Evolutionary conservation across 2,329 filamentous ascomycete species (phyloP).

Genomic region (Alternaria incomplexa): DNA sequence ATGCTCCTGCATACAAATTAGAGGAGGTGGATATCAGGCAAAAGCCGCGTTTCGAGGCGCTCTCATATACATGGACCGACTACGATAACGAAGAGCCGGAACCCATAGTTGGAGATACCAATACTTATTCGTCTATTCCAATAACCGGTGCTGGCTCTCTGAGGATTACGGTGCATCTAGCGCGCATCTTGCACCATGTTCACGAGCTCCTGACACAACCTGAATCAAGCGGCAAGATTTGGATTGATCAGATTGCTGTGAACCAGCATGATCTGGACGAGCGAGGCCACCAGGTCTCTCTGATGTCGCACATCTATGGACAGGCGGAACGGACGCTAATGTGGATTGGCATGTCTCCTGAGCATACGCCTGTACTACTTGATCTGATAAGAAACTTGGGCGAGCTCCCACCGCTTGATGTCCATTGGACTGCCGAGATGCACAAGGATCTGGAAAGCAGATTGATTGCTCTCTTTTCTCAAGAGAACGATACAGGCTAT

Average conservation of each 20-base stretch:
- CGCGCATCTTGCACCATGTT: background rate
- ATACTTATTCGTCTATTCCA: background rate
- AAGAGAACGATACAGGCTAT: background rate
- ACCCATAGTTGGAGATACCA: background rate
- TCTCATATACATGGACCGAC: background rate
- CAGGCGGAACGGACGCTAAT: background rate
- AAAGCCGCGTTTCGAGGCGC: background rate
- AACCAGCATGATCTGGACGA: background rate
- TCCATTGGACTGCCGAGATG: background rate
- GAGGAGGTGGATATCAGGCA: background rate
- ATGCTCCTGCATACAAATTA: background rate
- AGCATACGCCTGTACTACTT: background rate
- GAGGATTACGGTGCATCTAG: background rate
- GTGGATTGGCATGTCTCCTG: background rate
- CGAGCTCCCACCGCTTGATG: background rate
- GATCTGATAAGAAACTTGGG: background rate
- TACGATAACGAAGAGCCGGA: background rate
- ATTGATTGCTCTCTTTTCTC: background rate
- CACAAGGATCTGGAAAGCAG: background rate
- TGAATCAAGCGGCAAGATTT: background rate
- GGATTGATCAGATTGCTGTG: slow-evolving; percentile 1
- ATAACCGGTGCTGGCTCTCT: background rate
- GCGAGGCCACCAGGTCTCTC: background rate
- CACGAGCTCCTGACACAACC: background rate
- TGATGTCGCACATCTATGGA: background rate